Percentiles rank a stretch among this genome's conserved stretches.
These are phyloP conservation scores for Boletellus deceptivus DNA, from an alignment of 1,284 basidiomycete species.

Conservation along the genomic window DNA sequence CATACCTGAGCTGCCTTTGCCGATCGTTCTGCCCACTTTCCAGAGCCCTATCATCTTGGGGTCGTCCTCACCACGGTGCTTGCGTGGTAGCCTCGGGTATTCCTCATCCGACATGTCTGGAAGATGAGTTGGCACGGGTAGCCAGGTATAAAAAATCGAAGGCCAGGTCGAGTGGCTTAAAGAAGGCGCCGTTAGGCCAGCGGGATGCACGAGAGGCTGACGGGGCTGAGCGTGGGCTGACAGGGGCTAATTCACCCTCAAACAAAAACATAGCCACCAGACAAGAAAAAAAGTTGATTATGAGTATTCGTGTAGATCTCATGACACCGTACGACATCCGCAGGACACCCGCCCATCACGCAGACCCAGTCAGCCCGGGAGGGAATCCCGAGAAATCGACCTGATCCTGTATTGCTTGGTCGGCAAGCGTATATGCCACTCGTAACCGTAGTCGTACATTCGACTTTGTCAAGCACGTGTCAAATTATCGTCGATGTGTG, in stretches of 20 bases:
- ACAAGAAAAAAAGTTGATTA: slow-evolving; percentile 1
- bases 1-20: slow-evolving; percentile 85
- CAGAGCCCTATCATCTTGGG: slow-evolving; percentile 88
- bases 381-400: slow-evolving; percentile 94
- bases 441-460: slow-evolving; percentile 83
- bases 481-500: slow-evolving; percentile 1
- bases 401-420: slow-evolving; percentile 83
- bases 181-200: background rate
- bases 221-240: slow-evolving; percentile 10
- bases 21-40: slow-evolving; percentile 92
- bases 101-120: slow-evolving; percentile 30
- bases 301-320: slow-evolving; percentile 21
- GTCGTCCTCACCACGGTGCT: slow-evolving; percentile 44
- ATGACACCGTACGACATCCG: slow-evolving; percentile 9
- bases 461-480: slow-evolving; percentile 47
- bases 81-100: slow-evolving; percentile 33
- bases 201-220: slow-evolving; percentile 18
- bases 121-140: background rate
- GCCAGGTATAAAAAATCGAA: background rate
- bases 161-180: background rate
- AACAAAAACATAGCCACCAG: slow-evolving; percentile 2
- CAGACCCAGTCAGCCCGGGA: slow-evolving; percentile 61
- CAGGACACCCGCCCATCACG: slow-evolving; percentile 8
- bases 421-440: slow-evolving; percentile 72
- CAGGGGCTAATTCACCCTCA: slow-evolving; percentile 22